These are phyloP conservation scores for Aurinia saxatilis DNA, from an alignment of 345 rosid genomes.

Conservation along the genomic window DNA sequence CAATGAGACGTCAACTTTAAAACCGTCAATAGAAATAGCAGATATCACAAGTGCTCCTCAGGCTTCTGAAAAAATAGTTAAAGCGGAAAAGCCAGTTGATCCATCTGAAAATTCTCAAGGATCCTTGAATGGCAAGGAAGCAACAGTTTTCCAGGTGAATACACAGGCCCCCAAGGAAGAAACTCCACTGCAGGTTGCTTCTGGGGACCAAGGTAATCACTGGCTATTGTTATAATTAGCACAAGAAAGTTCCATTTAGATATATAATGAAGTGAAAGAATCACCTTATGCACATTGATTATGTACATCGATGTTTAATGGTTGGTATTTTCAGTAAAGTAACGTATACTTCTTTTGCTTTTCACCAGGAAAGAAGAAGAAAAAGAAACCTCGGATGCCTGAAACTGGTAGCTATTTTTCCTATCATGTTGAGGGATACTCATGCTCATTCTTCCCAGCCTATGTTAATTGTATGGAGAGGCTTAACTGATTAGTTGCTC, in stretches of 20 bases:
- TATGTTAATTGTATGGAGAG: neutral
- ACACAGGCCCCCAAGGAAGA: slow-evolving; percentile 51
- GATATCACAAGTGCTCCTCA: slow-evolving; percentile 39
- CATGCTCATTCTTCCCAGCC: neutral
- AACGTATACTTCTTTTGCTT: neutral
- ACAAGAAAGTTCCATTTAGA: neutral
- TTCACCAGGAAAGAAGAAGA: slow-evolving; percentile 66
- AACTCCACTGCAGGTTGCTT: slow-evolving; percentile 59
- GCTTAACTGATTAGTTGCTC: slow-evolving; percentile 8
- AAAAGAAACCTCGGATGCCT: slow-evolving; percentile 63
- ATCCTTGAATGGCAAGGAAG: slow-evolving; percentile 65
- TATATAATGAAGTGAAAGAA: neutral
- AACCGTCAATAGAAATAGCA: slow-evolving; percentile 34
- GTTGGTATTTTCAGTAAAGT: neutral
- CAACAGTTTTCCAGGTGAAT: slow-evolving; percentile 54
- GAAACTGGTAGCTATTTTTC: slow-evolving; percentile 11
- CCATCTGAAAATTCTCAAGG: slow-evolving; percentile 54
- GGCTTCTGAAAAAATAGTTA: slow-evolving; percentile 37
- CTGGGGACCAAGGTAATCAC: slow-evolving; percentile 61
- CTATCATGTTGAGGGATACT: neutral
- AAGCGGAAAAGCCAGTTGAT: slow-evolving; percentile 40
- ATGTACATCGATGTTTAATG: neutral
- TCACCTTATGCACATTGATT: neutral
- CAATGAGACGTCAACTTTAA: slow-evolving; percentile 35
- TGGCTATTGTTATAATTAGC: neutral